Evolutionary conservation across 129 eudicot genomes (phyloP).

Genomic region (Solidago caesia): DNA sequence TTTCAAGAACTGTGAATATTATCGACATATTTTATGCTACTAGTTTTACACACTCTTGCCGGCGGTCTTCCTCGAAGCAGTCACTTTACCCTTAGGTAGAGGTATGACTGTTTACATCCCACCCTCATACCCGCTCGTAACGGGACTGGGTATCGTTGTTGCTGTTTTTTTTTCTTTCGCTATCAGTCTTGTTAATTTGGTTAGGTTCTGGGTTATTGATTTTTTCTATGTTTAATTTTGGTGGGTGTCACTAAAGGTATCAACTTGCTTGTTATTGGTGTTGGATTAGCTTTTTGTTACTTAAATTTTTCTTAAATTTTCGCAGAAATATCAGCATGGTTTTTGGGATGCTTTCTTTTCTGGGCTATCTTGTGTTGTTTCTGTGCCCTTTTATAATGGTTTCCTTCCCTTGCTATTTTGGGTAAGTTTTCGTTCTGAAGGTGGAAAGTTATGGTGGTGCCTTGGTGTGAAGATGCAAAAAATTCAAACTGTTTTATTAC

Average conservation of each 20-base stretch:
- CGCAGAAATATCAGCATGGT: conserved; percentile 82
- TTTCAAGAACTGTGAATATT: conserved; percentile 57
- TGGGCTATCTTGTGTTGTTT: conserved; percentile 89
- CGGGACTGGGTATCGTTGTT: background rate
- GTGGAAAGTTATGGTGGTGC: too few relatives aligned
- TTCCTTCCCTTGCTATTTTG: conserved; percentile 96
- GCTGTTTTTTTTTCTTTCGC: background rate
- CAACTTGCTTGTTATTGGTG: conserved; percentile 6
- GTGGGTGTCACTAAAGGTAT: background rate
- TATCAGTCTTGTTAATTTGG: background rate
- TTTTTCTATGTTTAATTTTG: background rate
- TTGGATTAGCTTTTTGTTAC: conserved; percentile 6
- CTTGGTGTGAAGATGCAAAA: conserved; percentile 1
- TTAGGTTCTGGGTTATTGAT: background rate
- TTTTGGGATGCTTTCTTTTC: conserved; percentile 73
- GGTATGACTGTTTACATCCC: too few relatives aligned
- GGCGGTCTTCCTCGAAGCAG: too few relatives aligned
- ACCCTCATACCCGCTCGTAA: too few relatives aligned
- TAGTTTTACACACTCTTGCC: too few relatives aligned
- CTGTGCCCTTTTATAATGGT: conserved; percentile 97
- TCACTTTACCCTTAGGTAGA: too few relatives aligned
- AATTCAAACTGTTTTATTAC: background rate
- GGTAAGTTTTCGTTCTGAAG: conserved; percentile 43
- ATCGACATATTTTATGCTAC: background rate
- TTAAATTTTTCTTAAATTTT: conserved; percentile 17